A percentile compares a stretch with the other conserved stretches of the same genome.
These are phyloP conservation scores for Craterostigma plantagineum DNA, from an alignment of 257 asterid genomes.

Conservation along the genomic window DNA sequence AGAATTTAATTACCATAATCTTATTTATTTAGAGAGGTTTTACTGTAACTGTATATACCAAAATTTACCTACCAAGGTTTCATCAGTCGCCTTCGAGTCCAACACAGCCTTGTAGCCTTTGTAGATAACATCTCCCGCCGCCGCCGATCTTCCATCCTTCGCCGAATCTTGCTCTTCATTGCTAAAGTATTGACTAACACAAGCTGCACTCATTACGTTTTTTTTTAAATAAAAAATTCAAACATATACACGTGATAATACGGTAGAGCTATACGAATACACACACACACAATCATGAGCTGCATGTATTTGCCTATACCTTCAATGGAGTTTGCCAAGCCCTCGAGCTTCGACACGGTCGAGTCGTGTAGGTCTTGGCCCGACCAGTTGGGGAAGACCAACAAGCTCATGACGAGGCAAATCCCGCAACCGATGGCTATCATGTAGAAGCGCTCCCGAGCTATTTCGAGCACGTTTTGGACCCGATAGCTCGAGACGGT, in stretches of 20 bases:
- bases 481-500: slow-evolving; percentile 67
- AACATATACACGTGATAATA: no score
- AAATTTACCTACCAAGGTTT: slow-evolving; percentile 15
- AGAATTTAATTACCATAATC: no score
- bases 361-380: slow-evolving; percentile 82
- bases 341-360: slow-evolving; percentile 63
- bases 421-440: slow-evolving; percentile 79
- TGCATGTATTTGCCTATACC: no score
- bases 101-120: slow-evolving; percentile 46
- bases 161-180: slow-evolving; percentile 15
- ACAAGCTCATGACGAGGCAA: slow-evolving; percentile 70
- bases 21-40: no score
- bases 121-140: slow-evolving; percentile 19
- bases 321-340: slow-evolving; percentile 67
- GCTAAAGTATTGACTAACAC: slow-evolving; percentile 42
- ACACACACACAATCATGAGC: no score
- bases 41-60: no score
- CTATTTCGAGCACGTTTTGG: slow-evolving; percentile 52
- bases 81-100: slow-evolving; percentile 46
- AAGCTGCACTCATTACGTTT: slow-evolving; percentile 25
- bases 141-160: not conserved
- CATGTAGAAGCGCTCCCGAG: slow-evolving; percentile 45
- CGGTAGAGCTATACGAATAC: no score
- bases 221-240: no score
- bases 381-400: slow-evolving; percentile 75